phyloP scores from a whole-genome alignment of 805 yeast species.

The Candida nonsorbophila region DNA sequence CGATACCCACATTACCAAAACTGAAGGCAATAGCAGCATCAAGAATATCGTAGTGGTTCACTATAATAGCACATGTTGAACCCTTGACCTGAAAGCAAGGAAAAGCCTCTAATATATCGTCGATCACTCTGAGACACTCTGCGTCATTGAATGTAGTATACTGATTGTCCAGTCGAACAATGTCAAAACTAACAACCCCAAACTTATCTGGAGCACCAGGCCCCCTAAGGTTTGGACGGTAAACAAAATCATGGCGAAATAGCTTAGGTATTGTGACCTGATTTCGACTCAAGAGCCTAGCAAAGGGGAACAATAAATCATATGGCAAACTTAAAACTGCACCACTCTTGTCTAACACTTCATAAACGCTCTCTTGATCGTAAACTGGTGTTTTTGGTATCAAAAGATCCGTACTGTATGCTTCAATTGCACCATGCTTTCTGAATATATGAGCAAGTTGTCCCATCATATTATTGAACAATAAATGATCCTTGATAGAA shows the following conservation, averaged over 20 bases:
- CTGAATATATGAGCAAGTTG: slow-evolving; percentile 61
- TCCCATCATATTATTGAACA: slow-evolving; percentile 56
- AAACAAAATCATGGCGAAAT: slow-evolving; percentile 76
- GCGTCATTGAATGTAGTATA: slow-evolving; percentile 66
- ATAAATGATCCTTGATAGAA: slow-evolving; percentile 41
- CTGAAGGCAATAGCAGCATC: slow-evolving; percentile 60
- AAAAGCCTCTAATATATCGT: slow-evolving; percentile 60
- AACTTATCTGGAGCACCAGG: slow-evolving; percentile 67
- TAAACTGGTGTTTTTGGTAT: slow-evolving; percentile 77
- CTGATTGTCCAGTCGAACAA: slow-evolving; percentile 46
- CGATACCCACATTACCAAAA: slow-evolving; percentile 75
- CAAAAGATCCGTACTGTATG: slow-evolving; percentile 55
- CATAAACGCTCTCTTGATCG: slow-evolving; percentile 62
- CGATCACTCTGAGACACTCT: slow-evolving; percentile 77
- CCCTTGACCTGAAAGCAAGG: slow-evolving; percentile 56
- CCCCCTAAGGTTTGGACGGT: slow-evolving; percentile 56
- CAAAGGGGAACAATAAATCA: slow-evolving; percentile 86
- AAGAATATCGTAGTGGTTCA: slow-evolving; percentile 79
- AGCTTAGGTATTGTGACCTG: slow-evolving; percentile 50
- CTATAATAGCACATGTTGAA: slow-evolving; percentile 50
- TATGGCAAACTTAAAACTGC: slow-evolving; percentile 84
- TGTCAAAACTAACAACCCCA: slow-evolving; percentile 84
- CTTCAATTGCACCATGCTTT: slow-evolving; percentile 84
- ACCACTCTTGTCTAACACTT: slow-evolving; percentile 81
- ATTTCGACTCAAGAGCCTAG: slow-evolving; percentile 71